phyloP scores from a whole-genome alignment of 2,329 filamentous ascomycete genomes.

The Remersonia thermophila region DNA sequence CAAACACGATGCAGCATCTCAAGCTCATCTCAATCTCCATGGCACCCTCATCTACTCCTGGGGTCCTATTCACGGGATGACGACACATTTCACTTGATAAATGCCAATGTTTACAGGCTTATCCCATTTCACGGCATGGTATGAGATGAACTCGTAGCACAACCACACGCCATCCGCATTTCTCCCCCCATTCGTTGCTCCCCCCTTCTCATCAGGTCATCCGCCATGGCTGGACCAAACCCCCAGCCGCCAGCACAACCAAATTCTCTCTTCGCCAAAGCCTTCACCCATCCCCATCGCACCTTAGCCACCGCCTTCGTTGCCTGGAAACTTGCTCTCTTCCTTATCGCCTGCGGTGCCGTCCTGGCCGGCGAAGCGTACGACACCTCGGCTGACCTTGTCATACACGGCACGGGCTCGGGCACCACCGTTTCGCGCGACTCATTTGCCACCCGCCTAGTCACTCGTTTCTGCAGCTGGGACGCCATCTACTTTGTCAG shows the following conservation, averaged over 20 bases:
- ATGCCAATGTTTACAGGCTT: too few species aligned
- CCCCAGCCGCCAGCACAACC: not conserved
- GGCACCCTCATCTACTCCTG: too few species aligned
- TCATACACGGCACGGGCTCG: conserved; percentile 25
- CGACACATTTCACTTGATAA: too few species aligned
- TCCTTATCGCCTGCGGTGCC: conserved; percentile 45
- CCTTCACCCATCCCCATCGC: conserved; percentile 8
- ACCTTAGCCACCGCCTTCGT: conserved; percentile 34
- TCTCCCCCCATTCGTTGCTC: too few species aligned
- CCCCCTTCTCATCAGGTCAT: conserved; percentile 2
- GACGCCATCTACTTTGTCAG: conserved; percentile 68
- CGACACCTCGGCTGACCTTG: conserved; percentile 59
- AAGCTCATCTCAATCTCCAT: not conserved
- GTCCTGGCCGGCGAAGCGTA: conserved; percentile 48
- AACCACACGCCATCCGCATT: too few species aligned
- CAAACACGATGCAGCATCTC: not conserved
- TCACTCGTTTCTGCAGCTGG: conserved; percentile 58
- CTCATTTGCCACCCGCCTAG: conserved; percentile 21
- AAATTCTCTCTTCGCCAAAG: not conserved
- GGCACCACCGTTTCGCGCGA: too few species aligned
- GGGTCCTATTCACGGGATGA: too few species aligned
- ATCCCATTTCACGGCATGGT: too few species aligned
- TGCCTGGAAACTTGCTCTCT: conserved; percentile 54
- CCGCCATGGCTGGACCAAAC: too few species aligned
- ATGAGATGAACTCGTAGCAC: too few species aligned